Base-by-base conservation (phyloP, 139 green algal genomes). In the Closterium sp. region DNA sequence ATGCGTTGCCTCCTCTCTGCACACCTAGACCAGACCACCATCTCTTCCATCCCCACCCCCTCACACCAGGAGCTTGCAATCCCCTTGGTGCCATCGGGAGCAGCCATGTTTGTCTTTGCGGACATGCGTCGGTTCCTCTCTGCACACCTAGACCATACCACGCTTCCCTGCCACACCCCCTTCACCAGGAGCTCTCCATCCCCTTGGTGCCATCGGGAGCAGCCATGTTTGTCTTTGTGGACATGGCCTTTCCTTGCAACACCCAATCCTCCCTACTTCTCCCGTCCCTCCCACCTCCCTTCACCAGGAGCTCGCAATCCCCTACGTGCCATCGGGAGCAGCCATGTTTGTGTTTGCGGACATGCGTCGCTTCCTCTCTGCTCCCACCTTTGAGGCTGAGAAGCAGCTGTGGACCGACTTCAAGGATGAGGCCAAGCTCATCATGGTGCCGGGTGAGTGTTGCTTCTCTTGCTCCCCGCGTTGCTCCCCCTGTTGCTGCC, bases 301-400 rank as follows among this genome's bases (percentile, higher is more conserved):
- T 4, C 32, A 38, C 32, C 32, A 38, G 32, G 32, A 38, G 32
- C 32, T 38, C 32, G 2, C 38, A 9, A 50, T 86, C 24, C 79
- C 79, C 0, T 86, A 22, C 0, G 79, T 86, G 79, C 24, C 24
- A 28, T 28, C 79, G 13, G 24, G 27, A 28, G 79, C 79, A 86
- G 79, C 79, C 79, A 86, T 86, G 79, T 86, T 86, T 86, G 24
- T 86, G 79, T 86, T 86, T 86, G 79, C 79, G 24, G 79, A 86
- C 79, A 86, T 86, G 79, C 79, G 79, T n/a, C 79, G 79, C 24
- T 86, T n/a, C 24, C 79, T 86, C 27, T 28, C 24, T 30, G 79
- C 24, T 13, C 79, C 79, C 79, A 30, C 79, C 24, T 86, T 86
- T 86, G 79, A 9, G 27, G 79, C 79, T 6, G 79, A 86, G 79